Conservation (phyloP, 805 yeast species). For the Teunomyces barrocoloradensis region DNA sequence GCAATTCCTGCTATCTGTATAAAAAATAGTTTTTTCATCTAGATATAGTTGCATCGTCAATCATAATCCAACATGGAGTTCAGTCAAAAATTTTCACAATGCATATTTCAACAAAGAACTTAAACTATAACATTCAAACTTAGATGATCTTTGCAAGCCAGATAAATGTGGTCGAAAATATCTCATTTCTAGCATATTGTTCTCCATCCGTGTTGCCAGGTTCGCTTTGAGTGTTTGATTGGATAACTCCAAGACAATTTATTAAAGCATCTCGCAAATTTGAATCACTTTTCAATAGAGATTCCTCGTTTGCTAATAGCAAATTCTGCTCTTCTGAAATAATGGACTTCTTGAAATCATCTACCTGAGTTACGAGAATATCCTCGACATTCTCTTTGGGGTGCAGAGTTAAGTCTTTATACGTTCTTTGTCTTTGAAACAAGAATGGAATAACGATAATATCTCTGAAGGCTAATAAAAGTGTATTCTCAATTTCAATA, state of each 20-base stretch:
- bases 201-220: constrained; percentile 20
- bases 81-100: no score
- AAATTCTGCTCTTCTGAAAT: not conserved
- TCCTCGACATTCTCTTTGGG: not conserved
- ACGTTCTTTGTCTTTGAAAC: constrained; percentile 12
- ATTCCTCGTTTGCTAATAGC: constrained; percentile 9
- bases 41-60: no score
- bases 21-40: no score
- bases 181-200: constrained; percentile 14
- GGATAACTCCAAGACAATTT: constrained; percentile 20
- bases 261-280: constrained; percentile 11
- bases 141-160: constrained; percentile 16
- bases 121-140: no score
- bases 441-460: constrained; percentile 25
- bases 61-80: no score
- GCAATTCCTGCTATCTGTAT: no score
- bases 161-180: constrained; percentile 17
- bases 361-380: not conserved
- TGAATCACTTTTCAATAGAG: constrained; percentile 4
- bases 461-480: constrained; percentile 28
- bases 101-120: no score
- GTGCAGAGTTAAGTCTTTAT: not conserved
- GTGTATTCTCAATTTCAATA: constrained; percentile 26
- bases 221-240: constrained; percentile 14
- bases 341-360: not conserved